These are phyloP conservation scores for Phytophthora hybrid DNA, from an alignment of 352 stramenopile genomes.

Conservation along the genomic window DNA sequence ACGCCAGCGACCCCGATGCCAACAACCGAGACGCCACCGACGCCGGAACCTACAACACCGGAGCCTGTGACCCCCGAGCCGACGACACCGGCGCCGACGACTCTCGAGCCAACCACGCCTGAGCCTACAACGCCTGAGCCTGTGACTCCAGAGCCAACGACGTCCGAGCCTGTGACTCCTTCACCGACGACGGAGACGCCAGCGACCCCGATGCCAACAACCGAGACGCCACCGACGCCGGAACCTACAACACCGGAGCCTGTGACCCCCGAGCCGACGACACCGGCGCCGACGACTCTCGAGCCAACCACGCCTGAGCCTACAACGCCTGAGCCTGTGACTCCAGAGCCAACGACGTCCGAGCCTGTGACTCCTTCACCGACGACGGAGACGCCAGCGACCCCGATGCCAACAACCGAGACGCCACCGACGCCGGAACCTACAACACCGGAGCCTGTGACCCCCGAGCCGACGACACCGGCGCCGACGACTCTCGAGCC, in stretches of 20 bases:
- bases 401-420: neutral
- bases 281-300: neutral
- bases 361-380: neutral
- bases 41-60: too few species aligned
- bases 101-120: too few species aligned
- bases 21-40: too few species aligned
- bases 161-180: neutral
- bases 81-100: too few species aligned
- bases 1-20: too few species aligned
- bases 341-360: neutral
- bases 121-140: too few species aligned
- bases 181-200: neutral
- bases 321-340: neutral
- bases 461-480: neutral
- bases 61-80: too few species aligned
- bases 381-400: neutral
- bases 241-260: neutral
- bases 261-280: neutral
- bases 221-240: neutral
- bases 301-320: neutral
- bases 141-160: too few species aligned
- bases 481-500: too few species aligned
- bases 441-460: neutral
- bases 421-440: too few species aligned
- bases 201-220: neutral